Percentiles rank a stretch among this genome's conserved stretches.
Conservation (phyloP, 345 rosid species). For the Syzygium oleosum region DNA sequence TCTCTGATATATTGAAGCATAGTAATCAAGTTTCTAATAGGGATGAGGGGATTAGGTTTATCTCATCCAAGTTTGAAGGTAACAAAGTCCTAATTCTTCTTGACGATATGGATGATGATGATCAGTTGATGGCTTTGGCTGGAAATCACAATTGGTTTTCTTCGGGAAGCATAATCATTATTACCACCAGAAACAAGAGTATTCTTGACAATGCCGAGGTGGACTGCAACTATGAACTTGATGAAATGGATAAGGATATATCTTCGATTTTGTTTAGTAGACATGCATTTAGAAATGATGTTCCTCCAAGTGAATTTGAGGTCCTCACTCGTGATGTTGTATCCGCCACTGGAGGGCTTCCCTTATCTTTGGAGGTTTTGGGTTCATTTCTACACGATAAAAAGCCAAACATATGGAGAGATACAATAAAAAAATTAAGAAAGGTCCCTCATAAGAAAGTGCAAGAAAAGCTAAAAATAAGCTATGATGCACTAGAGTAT, state of each 20-base stretch:
- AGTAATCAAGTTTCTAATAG: fast-evolving
- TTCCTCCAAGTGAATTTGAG: neutral
- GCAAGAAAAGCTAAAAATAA: neutral
- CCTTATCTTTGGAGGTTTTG: neutral
- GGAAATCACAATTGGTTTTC: neutral
- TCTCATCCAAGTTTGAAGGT: neutral
- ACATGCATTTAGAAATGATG: neutral
- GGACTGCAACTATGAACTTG: neutral
- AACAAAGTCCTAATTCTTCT: conserved; percentile 10
- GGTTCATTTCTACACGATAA: neutral
- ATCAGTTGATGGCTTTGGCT: neutral
- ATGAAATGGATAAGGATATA: neutral
- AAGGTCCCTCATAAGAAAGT: neutral
- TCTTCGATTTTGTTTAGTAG: neutral
- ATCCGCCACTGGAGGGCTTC: neutral
- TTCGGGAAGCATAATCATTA: neutral
- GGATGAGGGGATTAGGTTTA: neutral
- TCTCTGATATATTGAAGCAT: fast-evolving
- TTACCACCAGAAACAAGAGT: neutral
- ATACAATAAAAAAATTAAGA: neutral
- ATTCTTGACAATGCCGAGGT: neutral
- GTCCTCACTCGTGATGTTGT: neutral
- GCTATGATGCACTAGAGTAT: neutral
- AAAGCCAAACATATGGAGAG: neutral
- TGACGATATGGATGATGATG: neutral